Percentiles rank a stretch among this genome's conserved stretches.
phyloP scores from a whole-genome alignment of 2,329 filamentous ascomycete species.

The Calonectria fujianensis region DNA sequence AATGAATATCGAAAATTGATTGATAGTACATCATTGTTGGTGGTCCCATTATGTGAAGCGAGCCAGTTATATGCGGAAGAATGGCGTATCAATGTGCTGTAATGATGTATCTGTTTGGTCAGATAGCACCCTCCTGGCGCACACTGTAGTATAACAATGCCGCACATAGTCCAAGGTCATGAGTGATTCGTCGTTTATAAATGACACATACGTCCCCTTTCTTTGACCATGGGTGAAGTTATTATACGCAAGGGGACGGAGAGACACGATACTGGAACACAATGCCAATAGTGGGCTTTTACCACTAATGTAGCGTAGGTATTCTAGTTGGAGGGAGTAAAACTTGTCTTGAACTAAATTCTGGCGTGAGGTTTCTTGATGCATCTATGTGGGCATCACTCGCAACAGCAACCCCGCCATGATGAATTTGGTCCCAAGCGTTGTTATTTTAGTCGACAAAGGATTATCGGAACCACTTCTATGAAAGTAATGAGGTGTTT shows the following conservation, averaged over 20 bases:
- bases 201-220: not conserved
- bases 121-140: not conserved
- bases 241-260: not conserved
- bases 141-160: not conserved
- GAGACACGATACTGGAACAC: not conserved
- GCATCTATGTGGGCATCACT: not conserved
- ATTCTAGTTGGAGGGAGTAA: not conserved
- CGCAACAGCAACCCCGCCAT: not conserved
- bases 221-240: not conserved
- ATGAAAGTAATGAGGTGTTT: not conserved
- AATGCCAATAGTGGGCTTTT: not conserved
- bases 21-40: not conserved
- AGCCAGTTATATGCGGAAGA: not conserved
- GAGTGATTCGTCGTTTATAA: not conserved
- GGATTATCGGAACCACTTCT: not conserved
- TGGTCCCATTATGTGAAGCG: not conserved
- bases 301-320: not conserved
- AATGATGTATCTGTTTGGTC: not conserved
- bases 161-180: not conserved
- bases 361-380: not conserved
- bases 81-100: not conserved
- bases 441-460: not conserved
- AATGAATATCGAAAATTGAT: constrained; percentile 25
- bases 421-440: not conserved
- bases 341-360: not conserved